These are phyloP conservation scores for Murraya koenigii DNA, from an alignment of 345 rosid genomes.

Conservation along the genomic window DNA sequence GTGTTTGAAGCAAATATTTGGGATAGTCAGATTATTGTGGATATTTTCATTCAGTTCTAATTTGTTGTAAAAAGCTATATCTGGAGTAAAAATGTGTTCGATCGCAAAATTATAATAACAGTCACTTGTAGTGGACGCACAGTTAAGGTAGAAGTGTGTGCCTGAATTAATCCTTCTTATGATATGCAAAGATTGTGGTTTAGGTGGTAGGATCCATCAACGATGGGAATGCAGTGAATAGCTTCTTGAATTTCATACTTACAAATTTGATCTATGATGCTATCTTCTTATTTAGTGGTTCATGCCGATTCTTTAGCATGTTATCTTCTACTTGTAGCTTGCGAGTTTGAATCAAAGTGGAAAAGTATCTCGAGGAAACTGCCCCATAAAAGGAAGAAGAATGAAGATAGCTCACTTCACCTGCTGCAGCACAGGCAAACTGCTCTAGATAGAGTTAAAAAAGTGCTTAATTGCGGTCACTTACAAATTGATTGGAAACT, in stretches of 20 bases:
- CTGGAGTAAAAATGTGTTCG: too few species aligned
- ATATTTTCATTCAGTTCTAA: too few species aligned
- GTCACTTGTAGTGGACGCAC: too few species aligned
- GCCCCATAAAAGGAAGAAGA: slow-evolving; percentile 31
- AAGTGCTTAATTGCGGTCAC: slow-evolving; percentile 35
- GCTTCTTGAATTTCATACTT: background rate
- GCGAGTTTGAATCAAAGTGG: slow-evolving; percentile 53
- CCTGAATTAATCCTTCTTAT: background rate
- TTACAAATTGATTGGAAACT: slow-evolving; percentile 47
- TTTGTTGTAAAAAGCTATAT: too few species aligned
- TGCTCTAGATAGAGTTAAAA: slow-evolving; percentile 37
- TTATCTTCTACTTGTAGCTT: slow-evolving; percentile 25
- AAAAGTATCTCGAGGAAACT: slow-evolving; percentile 46
- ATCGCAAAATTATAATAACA: too few species aligned
- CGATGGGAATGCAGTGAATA: background rate
- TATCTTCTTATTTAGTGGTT: background rate
- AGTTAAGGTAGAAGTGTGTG: background rate
- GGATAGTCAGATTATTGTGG: too few species aligned
- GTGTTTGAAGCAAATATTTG: too few species aligned
- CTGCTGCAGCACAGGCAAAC: slow-evolving; percentile 48
- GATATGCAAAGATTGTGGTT: background rate
- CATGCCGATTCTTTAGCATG: background rate
- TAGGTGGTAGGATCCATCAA: background rate
- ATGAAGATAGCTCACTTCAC: slow-evolving; percentile 21
- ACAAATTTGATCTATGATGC: background rate